These are phyloP conservation scores for Russula foetens DNA, from an alignment of 768 basidiomycete species.

Conservation along the genomic window DNA sequence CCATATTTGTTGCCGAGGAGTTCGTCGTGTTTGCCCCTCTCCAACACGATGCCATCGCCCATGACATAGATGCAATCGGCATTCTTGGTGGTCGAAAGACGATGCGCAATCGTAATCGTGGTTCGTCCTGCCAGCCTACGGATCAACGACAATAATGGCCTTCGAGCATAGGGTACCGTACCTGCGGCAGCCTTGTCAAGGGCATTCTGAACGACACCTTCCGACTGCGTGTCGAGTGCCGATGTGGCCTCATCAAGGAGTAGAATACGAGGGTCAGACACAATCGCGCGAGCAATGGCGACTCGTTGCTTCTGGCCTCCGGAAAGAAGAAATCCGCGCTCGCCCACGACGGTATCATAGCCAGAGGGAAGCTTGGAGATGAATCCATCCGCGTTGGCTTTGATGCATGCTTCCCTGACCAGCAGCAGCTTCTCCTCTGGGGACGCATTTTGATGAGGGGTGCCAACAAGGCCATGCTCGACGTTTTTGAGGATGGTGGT, in stretches of 20 bases:
- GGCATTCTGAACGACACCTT: conserved; percentile 46
- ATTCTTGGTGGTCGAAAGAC: conserved; percentile 33
- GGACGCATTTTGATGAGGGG: conserved; percentile 32
- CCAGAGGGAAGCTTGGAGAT: conserved; percentile 40
- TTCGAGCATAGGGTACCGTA: not conserved
- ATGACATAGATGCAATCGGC: conserved; percentile 37
- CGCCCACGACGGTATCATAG: conserved; percentile 45
- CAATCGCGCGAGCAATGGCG: conserved; percentile 44
- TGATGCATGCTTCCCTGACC: conserved; percentile 41
- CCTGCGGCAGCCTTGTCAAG: conserved; percentile 39
- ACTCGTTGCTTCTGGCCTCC: conserved; percentile 50
- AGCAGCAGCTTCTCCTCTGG: conserved; percentile 37
- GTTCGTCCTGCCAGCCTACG: conserved; percentile 21
- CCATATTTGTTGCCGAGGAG: conserved; percentile 39
- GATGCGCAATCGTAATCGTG: conserved; percentile 29
- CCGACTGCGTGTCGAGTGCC: conserved; percentile 43
- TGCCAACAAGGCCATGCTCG: conserved; percentile 42
- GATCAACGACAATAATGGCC: not conserved
- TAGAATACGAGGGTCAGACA: conserved; percentile 41
- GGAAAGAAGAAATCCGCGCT: conserved; percentile 42
- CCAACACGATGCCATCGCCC: conserved; percentile 37
- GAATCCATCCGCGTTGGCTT: conserved; percentile 47
- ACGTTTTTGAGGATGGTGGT: conserved; percentile 40
- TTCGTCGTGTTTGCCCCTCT: conserved; percentile 36
- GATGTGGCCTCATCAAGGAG: conserved; percentile 44